Base-by-base conservation (phyloP, 768 basidiomycete species). In the Omphalotus guepiniiformis region DNA sequence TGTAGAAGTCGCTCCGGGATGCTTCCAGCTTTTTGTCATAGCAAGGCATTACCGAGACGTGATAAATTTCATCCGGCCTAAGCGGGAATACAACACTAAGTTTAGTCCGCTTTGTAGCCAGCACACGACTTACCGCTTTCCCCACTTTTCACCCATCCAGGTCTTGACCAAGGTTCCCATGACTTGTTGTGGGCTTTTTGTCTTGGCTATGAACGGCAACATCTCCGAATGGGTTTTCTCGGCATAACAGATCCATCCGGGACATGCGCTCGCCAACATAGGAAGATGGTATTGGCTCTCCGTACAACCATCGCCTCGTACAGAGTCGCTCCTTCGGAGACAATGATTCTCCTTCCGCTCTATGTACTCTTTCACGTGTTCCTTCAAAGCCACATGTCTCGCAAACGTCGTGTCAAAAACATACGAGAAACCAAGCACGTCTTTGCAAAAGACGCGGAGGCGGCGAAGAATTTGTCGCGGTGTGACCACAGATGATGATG, bases 1-100 rank as follows among this genome's bases (percentile, higher is more conserved):
- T 82, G 61, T 91, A 92, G 61, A 98, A 99, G 60, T 99, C 94
- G 39, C 83, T 79, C 22, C 96, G 79, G 7, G 94, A 97, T 0
- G 96, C 96, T 67, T 99, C 96, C 13, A 99, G 82, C 62, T 99
- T 99, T 70, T 98, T 98, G 76, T 99, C 96, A 66, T 98, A 98
- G 66, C 96, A 99, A 0, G 96, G 95, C 94, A 98, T 98, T 42
- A 97, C 93, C 0, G 92, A 79, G 44, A 98, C 93, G 59, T 99
- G 96, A 61, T 98, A 99, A 37, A 99, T 79, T 56, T 90, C 75
- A 58, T 89, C 73, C 1, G 93, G 92, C 30, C 90, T 94, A 62
- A 21, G 16, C 7, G 27, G 13, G 21, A 13, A 47, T n/a, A 32
- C 19, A 3, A 42, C 15, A 34, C 16, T 27, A 13, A 16, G 18